phyloP scores from a whole-genome alignment of 441 rosid genomes.

The Pelargonium fulgidum region DNA sequence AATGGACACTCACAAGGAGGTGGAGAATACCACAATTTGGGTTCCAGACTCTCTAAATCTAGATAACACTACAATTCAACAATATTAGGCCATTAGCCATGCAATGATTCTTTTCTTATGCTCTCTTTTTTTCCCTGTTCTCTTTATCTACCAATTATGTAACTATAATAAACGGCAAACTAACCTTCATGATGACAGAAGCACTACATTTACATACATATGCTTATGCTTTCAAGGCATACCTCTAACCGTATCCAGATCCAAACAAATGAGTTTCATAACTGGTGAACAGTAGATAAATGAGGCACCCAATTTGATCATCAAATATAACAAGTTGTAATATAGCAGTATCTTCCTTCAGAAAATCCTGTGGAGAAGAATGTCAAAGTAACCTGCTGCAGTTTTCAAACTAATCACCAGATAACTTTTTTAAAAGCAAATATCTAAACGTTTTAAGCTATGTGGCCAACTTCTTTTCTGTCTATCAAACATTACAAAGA shows the following conservation, averaged over 20 bases:
- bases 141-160: constrained; percentile 17
- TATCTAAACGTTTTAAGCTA: not conserved
- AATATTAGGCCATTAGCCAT: constrained; percentile 18
- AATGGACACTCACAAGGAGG: constrained; percentile 17
- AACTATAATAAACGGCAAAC: constrained; percentile 44
- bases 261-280: constrained; percentile 69
- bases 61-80: constrained; percentile 28
- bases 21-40: constrained; percentile 20
- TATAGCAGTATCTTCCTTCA: constrained; percentile 82
- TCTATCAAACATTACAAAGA: not conserved
- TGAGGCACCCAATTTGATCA: constrained; percentile 59
- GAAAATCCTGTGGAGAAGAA: constrained; percentile 77
- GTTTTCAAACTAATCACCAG: constrained; percentile 45
- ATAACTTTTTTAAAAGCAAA: constrained; percentile 19
- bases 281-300: constrained; percentile 67
- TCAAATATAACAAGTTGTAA: constrained; percentile 61
- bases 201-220: constrained; percentile 34
- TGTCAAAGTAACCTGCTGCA: constrained; percentile 63
- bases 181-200: constrained; percentile 45
- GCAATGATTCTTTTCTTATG: constrained; percentile 16
- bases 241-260: constrained; percentile 81
- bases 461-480: not conserved
- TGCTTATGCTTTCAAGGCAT: constrained; percentile 62
- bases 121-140: constrained; percentile 13
- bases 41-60: constrained; percentile 35